Evolutionary conservation across 257 asterid genomes (phyloP).

Genomic region (Solanum pennellii): DNA sequence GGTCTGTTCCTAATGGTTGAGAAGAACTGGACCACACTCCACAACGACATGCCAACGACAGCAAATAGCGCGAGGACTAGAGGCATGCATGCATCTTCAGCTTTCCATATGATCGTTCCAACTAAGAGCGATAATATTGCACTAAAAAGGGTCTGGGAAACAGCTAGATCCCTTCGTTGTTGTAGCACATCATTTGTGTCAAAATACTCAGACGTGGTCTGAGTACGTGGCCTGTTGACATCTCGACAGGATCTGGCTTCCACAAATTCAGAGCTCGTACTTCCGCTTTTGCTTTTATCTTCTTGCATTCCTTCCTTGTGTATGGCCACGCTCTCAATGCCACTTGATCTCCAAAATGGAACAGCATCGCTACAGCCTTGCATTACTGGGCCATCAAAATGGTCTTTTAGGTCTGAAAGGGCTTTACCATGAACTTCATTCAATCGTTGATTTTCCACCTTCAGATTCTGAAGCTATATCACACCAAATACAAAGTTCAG

Average conservation of each 20-base stretch:
- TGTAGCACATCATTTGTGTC: not conserved
- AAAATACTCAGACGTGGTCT: not conserved
- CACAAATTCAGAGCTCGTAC: not conserved
- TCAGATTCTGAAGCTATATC: slow-evolving; percentile 41
- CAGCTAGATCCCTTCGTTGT: slow-evolving; percentile 28
- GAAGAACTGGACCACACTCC: slow-evolving; percentile 32
- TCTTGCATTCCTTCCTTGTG: not conserved
- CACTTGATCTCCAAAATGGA: not conserved
- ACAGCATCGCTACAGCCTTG: not conserved
- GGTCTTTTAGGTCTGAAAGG: not conserved
- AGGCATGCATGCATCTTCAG: slow-evolving; percentile 59
- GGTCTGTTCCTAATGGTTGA: slow-evolving; percentile 27
- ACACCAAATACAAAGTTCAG: not conserved
- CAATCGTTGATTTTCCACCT: slow-evolving; percentile 23
- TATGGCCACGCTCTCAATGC: not conserved
- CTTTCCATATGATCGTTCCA: slow-evolving; percentile 50
- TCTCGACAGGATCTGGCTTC: not conserved
- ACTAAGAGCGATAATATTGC: slow-evolving; percentile 39
- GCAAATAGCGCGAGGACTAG: slow-evolving; percentile 42
- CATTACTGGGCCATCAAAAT: not conserved
- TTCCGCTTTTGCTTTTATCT: not conserved
- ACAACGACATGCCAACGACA: slow-evolving; percentile 42
- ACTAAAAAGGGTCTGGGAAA: slow-evolving; percentile 45
- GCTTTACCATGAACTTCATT: slow-evolving; percentile 33
- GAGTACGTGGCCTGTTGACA: not conserved